Percentiles rank a stretch among this genome's conserved stretches.
phyloP scores from a whole-genome alignment of 2,329 filamentous ascomycete genomes.

The Neonectria sp. region DNA sequence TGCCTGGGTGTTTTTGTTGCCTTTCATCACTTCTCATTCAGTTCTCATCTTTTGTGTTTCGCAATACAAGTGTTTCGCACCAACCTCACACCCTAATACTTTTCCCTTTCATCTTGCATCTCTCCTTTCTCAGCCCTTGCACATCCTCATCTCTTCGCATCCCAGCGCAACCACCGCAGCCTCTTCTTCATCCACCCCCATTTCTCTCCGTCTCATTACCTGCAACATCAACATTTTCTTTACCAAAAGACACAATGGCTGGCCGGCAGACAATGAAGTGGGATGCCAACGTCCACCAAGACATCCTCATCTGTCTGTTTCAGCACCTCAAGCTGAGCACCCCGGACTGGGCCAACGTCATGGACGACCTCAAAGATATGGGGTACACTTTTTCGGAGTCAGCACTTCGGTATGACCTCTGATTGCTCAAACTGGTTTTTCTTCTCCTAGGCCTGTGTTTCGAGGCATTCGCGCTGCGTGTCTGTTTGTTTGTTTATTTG shows the following conservation, averaged over 20 bases:
- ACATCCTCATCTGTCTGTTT: constrained; percentile 60
- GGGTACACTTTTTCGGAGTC: constrained; percentile 59
- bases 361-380: constrained; percentile 54
- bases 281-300: constrained; percentile 59
- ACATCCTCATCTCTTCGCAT: constrained; percentile 1
- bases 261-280: constrained; percentile 56
- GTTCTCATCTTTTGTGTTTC: constrained; percentile 6
- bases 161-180: constrained; percentile 5
- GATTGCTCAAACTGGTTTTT: constrained; percentile 3
- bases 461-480: not conserved
- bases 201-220: not conserved
- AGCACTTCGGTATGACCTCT: constrained; percentile 57
- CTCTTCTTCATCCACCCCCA: constrained; percentile 19
- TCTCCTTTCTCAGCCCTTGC: constrained; percentile 19
- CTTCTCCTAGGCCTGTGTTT: constrained; percentile 21
- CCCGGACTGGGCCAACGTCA: constrained; percentile 54
- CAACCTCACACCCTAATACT: constrained; percentile 20
- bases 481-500: not conserved
- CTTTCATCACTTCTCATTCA: not conserved
- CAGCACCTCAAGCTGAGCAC: constrained; percentile 52
- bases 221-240: not conserved
- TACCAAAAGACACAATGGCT: constrained; percentile 42
- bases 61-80: constrained; percentile 4
- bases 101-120: constrained; percentile 12
- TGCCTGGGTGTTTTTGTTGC: not conserved